Evolutionary conservation across 1,284 basidiomycete species (phyloP).

Genomic region (Rhodotorula sp.): DNA sequence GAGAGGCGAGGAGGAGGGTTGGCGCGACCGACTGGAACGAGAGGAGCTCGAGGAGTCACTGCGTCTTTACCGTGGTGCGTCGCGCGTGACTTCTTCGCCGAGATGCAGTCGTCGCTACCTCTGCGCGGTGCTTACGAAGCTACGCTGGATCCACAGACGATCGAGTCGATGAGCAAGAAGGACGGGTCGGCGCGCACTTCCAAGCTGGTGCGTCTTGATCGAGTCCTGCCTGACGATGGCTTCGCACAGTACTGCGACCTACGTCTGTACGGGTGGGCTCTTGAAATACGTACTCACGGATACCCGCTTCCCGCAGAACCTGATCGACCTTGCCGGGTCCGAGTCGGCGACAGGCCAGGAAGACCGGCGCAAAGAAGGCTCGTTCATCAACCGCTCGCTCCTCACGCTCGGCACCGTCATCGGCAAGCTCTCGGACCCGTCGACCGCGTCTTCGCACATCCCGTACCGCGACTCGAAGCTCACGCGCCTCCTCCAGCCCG

Average conservation of each 20-base stretch:
- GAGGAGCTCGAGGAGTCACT: conserved; percentile 57
- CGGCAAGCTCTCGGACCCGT: conserved; percentile 57
- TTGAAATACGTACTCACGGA: neutral
- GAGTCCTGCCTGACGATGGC: neutral
- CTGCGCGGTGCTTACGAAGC: too few species aligned
- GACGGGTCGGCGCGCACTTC: conserved; percentile 27
- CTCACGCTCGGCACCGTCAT: conserved; percentile 56
- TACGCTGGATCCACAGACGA: too few species aligned
- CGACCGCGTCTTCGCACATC: conserved; percentile 50
- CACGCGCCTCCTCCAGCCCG: conserved; percentile 58
- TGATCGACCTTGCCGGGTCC: conserved; percentile 61
- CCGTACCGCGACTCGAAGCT: conserved; percentile 61
- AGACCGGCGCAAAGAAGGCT: conserved; percentile 59
- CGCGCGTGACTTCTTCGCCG: neutral
- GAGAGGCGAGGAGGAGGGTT: conserved; percentile 56
- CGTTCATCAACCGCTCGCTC: conserved; percentile 57
- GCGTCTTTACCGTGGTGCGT: conserved; percentile 58
- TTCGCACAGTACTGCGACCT: too few species aligned
- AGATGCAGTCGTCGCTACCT: too few species aligned
- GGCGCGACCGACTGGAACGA: conserved; percentile 63
- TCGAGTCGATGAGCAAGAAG: conserved; percentile 44
- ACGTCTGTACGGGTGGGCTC: neutral
- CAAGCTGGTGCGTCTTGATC: conserved; percentile 23
- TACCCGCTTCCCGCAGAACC: conserved; percentile 49
- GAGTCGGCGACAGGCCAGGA: conserved; percentile 59